phyloP scores from a whole-genome alignment of 768 basidiomycete genomes.

The Podaxis sp. region DNA sequence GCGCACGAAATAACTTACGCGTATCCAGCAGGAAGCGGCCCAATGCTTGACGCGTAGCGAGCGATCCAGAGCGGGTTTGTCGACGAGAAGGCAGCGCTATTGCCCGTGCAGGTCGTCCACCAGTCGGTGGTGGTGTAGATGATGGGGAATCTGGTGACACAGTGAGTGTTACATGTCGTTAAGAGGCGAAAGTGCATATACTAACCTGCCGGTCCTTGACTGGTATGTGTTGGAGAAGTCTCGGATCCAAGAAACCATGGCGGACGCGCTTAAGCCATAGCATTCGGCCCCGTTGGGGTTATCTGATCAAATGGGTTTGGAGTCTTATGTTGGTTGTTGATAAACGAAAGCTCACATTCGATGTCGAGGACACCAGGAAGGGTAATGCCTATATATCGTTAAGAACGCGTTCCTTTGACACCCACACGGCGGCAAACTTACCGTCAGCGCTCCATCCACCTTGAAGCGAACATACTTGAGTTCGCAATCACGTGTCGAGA shows the following conservation, averaged over 20 bases:
- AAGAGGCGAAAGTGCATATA: background rate
- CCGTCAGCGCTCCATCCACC: constrained; percentile 53
- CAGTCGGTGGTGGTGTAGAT: constrained; percentile 62
- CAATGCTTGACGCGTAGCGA: constrained; percentile 45
- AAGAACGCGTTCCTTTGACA: background rate
- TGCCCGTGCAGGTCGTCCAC: constrained; percentile 69
- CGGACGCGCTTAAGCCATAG: constrained; percentile 50
- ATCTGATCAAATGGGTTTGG: constrained; percentile 30
- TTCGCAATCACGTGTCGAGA: background rate
- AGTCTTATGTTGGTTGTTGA: background rate
- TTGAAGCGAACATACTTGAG: background rate
- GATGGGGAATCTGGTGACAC: background rate
- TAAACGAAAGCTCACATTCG: constrained; percentile 42
- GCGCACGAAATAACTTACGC: constrained; percentile 25
- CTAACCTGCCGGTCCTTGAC: constrained; percentile 43
- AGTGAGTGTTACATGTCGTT: background rate
- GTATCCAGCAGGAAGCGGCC: constrained; percentile 62
- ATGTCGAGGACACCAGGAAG: constrained; percentile 67
- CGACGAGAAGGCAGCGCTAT: constrained; percentile 47
- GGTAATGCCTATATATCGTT: constrained; percentile 28
- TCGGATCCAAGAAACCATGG: constrained; percentile 62
- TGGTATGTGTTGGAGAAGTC: constrained; percentile 66
- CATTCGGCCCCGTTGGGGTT: constrained; percentile 53
- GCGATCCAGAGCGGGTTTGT: constrained; percentile 67
- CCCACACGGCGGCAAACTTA: background rate